A percentile compares a stretch with the other conserved stretches of the same genome.
Evolutionary conservation across 805 yeast genomes (phyloP).

Genomic region (Candida cerambycidarum): DNA sequence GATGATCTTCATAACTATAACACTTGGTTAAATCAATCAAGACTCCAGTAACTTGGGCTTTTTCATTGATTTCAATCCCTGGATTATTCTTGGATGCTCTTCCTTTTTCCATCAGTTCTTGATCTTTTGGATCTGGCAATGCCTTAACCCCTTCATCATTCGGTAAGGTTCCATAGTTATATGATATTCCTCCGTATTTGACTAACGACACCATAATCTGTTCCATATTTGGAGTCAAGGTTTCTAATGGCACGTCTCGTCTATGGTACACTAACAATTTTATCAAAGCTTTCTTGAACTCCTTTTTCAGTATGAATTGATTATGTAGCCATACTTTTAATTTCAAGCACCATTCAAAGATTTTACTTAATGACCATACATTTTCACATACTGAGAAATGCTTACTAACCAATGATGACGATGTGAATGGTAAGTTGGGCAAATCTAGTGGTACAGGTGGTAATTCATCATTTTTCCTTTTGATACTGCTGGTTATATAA

Average conservation of each 20-base stretch:
- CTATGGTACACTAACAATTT: conserved; percentile 50
- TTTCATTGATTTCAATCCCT: conserved; percentile 19
- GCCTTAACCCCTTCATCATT: conserved; percentile 13
- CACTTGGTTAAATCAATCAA: conserved; percentile 47
- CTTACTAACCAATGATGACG: conserved; percentile 46
- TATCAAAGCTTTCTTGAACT: conserved; percentile 54
- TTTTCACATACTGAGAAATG: conserved; percentile 49
- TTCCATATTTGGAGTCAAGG: conserved; percentile 52
- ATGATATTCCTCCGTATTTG: conserved; percentile 41
- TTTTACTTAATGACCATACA: conserved; percentile 47
- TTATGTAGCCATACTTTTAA: conserved; percentile 55
- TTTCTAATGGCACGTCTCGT: conserved; percentile 49
- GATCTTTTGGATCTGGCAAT: conserved; percentile 11
- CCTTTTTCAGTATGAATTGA: conserved; percentile 47
- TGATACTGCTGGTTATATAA: conserved; percentile 10
- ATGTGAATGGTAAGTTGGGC: conserved; percentile 58
- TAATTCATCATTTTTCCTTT: conserved; percentile 24
- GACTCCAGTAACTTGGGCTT: conserved; percentile 36
- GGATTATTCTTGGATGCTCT: conserved; percentile 14
- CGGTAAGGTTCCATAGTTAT: conserved; percentile 18
- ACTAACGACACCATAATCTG: conserved; percentile 45
- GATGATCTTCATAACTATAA: conserved; percentile 34
- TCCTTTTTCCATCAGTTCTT: conserved; percentile 5
- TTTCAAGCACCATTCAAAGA: conserved; percentile 56
- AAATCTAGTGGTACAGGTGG: conserved; percentile 48